Conservation (phyloP, 768 basidiomycete genomes). For the Hypsizygus marmoreus region DNA sequence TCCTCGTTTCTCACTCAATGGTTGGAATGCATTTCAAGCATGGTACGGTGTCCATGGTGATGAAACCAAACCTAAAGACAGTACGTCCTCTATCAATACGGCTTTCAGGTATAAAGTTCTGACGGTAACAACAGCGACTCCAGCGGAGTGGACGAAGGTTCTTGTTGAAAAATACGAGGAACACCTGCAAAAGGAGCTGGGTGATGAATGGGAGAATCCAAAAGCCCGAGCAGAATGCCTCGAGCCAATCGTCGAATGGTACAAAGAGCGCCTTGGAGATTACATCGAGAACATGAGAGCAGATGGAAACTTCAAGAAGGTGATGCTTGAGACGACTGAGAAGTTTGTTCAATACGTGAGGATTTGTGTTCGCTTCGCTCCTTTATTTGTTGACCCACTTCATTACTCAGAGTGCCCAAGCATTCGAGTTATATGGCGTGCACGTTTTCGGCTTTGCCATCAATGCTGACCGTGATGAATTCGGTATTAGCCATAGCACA, state of each 20-base stretch:
- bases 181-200: not conserved
- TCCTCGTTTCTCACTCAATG: not conserved
- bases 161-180: not conserved
- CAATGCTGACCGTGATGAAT: slow-evolving; percentile 4
- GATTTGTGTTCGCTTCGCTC: not conserved
- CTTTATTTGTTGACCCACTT: not conserved
- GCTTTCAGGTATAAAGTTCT: not conserved
- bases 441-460: slow-evolving; percentile 2
- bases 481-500: not conserved
- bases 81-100: not conserved
- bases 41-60: slow-evolving; percentile 2
- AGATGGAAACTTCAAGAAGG: not conserved
- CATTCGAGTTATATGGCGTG: not conserved
- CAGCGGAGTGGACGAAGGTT: not conserved
- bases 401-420: not conserved
- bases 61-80: not conserved
- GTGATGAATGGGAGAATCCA: slow-evolving; percentile 1
- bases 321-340: not conserved
- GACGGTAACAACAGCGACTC: not conserved
- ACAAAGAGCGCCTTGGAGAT: not conserved
- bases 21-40: slow-evolving; percentile 5
- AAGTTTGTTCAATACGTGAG: not conserved
- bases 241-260: slow-evolving; percentile 1
- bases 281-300: not conserved
- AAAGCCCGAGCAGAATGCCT: not conserved